Base-by-base conservation (phyloP, 2,329 filamentous ascomycete species). In the Didymosphaeria variabile region DNA sequence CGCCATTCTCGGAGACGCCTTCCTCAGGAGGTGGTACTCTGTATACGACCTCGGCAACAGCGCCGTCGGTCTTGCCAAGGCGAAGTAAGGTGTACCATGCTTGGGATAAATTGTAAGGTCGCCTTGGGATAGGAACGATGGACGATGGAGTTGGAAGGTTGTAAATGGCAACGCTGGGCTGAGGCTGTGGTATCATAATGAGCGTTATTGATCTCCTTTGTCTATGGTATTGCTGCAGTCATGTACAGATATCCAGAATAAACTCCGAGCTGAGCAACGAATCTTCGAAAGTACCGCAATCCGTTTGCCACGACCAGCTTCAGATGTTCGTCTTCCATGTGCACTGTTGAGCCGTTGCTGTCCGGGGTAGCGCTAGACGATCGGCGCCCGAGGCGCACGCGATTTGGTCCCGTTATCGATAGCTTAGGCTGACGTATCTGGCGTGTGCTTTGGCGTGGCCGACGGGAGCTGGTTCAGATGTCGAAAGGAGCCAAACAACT, bases 21-120 rank as follows among this genome's bases (percentile, higher is more conserved):
- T 90, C 86, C 80, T 90, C 77, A 89, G 93, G 81, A 91, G 86
- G 78, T 96, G 90, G 86, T 98, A 98, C 88, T 97, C 93, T 67
- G 91, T 99, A 77, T 99, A 99, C 79, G 93, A 99, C 81, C 87
- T 97, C 62, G 94, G 92, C 79, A 94, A 91, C 85, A 86, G 90
- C 77, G 90, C 91, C 59, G 93, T 99, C 66, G 94, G 93, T 76
- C 88, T 99, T 72, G 95, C 94, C 74, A 90, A 91, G 83, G 87
- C 94, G 69, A 95, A 93, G 84, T 87, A 86, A 77, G 57, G 13
- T 36, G 40, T 38, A 21, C 13, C 17, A 44, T 51, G 26, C 40
- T 32, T 17, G 47, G n/a, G 44, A 36, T 40, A 60, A 38, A 51
- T 51, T 51, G 47, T 10, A 52, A 34, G 32, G 52, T 40, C 32